These are phyloP conservation scores for Pneumocystis carinii DNA, from an alignment of 1,139 yeast genomes.

Conservation along the genomic window DNA sequence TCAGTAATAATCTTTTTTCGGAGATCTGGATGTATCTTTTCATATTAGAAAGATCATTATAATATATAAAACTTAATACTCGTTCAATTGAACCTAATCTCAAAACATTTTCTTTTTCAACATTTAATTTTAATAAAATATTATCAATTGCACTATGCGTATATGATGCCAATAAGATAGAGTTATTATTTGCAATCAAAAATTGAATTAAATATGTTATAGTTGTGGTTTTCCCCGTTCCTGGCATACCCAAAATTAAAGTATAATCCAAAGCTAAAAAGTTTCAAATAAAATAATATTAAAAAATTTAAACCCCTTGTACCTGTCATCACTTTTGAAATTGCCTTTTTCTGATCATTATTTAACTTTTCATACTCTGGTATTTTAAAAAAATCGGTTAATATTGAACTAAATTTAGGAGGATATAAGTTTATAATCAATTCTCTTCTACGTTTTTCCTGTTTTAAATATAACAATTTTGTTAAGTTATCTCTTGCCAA, in stretches of 20 bases:
- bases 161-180: conserved; percentile 67
- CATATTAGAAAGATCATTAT: background rate
- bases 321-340: conserved; percentile 40
- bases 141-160: conserved; percentile 96
- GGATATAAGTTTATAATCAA: conserved; percentile 45
- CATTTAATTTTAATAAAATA: conserved; percentile 55
- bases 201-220: conserved; percentile 58
- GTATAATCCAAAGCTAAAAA: conserved; percentile 48
- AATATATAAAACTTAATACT: conserved; percentile 1
- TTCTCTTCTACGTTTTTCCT: conserved; percentile 39
- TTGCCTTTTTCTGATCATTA: conserved; percentile 53
- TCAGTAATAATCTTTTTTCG: conserved; percentile 38
- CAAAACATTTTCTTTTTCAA: conserved; percentile 32
- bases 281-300: conserved; percentile 13
- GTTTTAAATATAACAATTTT: conserved; percentile 46
- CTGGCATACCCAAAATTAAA: conserved; percentile 90
- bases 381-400: background rate
- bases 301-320: background rate
- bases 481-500: conserved; percentile 62
- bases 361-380: conserved; percentile 30
- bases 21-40: conserved; percentile 46
- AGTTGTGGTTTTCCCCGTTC: conserved; percentile 93
- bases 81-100: conserved; percentile 25
- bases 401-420: conserved; percentile 30
- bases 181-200: conserved; percentile 44